Conservation (phyloP, 345 rosid genomes). For the Populus tremula region DNA sequence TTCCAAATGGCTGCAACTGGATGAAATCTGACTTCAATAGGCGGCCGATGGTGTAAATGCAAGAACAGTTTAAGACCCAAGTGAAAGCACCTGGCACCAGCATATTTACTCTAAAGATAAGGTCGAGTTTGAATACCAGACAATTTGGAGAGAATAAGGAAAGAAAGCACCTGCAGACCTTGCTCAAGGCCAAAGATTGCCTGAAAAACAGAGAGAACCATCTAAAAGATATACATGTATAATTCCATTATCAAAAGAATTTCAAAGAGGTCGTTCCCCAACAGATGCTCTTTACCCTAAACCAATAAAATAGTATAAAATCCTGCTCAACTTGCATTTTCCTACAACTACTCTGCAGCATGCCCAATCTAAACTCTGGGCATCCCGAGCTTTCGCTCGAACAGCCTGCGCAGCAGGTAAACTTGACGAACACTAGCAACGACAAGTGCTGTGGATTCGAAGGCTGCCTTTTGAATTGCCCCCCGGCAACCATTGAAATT, state of each 20-base stretch:
- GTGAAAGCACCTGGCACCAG: neutral
- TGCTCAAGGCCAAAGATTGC: neutral
- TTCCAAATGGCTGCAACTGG: neutral
- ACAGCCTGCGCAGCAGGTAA: conserved; percentile 61
- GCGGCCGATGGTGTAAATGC: neutral
- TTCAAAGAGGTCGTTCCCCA: neutral
- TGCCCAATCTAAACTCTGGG: conserved; percentile 51
- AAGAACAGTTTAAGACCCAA: neutral
- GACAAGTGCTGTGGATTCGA: conserved; percentile 59
- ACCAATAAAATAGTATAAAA: neutral
- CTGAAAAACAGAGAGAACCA: neutral
- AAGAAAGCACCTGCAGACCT: neutral
- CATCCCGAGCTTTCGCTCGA: conserved; percentile 61
- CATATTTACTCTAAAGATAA: neutral
- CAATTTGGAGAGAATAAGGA: neutral
- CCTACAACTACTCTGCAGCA: neutral
- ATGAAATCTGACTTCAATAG: neutral
- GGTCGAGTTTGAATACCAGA: neutral
- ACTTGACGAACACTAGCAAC: conserved; percentile 62
- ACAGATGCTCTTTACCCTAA: conserved; percentile 1
- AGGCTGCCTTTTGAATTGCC: conserved; percentile 63
- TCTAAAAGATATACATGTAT: neutral
- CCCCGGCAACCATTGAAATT: conserved; percentile 20
- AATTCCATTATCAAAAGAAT: neutral
- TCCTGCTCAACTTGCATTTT: neutral